phyloP scores from a whole-genome alignment of 2,329 filamentous ascomycete genomes.

The Trichoderma hamatum region DNA sequence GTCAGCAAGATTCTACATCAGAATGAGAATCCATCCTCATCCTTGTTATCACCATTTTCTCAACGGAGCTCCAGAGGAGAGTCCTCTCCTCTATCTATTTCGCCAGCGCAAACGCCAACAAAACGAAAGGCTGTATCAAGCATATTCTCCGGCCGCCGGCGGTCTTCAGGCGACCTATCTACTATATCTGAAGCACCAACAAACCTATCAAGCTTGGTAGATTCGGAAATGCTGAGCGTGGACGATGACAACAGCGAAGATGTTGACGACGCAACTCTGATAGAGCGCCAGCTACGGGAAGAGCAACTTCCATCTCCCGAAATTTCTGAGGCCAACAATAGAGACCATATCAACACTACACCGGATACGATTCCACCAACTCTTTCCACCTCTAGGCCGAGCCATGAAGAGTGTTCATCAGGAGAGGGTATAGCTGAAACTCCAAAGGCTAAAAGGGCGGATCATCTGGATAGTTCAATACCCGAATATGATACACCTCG shows the following conservation, averaged over 20 bases:
- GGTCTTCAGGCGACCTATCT: not conserved
- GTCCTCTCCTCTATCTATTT: not conserved
- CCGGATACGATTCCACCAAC: not conserved
- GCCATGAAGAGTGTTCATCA: not conserved
- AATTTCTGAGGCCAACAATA: not conserved
- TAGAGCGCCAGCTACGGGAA: not conserved
- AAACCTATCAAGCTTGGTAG: not conserved
- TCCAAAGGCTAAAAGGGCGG: no score
- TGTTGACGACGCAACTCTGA: no score
- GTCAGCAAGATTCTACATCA: not conserved
- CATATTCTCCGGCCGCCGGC: not conserved
- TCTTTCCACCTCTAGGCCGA: not conserved
- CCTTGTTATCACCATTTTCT: not conserved
- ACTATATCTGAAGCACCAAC: not conserved
- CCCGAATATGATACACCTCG: not conserved
- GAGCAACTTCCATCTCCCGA: not conserved
- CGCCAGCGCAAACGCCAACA: conserved; percentile 11
- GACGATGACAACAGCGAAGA: not conserved
- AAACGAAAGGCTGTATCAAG: not conserved
- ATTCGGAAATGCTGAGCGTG: not conserved
- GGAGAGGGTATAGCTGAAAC: not conserved
- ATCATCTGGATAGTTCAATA: not conserved
- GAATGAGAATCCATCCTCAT: not conserved
- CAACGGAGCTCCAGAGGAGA: not conserved
- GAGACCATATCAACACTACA: not conserved